Evolutionary conservation across 2,329 filamentous ascomycete species (phyloP), one percentile per base, ranked within the genome.

Genomic region (Clarireedia sp.): DNA sequence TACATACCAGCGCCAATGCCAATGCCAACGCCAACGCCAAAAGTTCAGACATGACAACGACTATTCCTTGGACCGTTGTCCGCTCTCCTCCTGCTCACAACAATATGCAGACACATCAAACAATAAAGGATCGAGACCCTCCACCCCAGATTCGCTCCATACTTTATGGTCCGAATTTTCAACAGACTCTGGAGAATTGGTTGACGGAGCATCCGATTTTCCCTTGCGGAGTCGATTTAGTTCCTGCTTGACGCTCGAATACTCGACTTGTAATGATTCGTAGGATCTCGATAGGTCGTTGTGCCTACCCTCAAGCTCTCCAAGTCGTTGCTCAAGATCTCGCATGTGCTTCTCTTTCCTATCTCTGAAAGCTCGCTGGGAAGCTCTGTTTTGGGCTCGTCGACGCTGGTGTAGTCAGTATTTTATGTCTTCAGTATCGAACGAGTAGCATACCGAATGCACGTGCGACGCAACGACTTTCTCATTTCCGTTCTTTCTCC

Each of bases 331-430:
- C 66, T 85, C 82, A 19, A 86, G 76, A 61, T 85, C 82, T 58
- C 78, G 78, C 63, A 84, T 83, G 59, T 83, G 78, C 66, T 84
- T 81, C 64, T 86, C 80, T 63, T 83, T 84, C 52, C 81, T 75
- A 66, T 84, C 80, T 48, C 80, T 74, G 64, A 83, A 83, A 0
- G 80, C 80, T 56, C 80, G 72, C 66, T 83, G 80, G 2, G 80
- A 82, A 40, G 80, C 80, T 53, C 80, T 75, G 61, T 83, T 83
- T 62, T 83, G 80, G 46, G 79, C 80, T 64, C 80, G 73, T 57
- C 80, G 76, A 47, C 79, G 75, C 78, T 82, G 47, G 41, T 33
- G 26, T 38, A 44, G 17, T 54, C 12, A 54, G 59, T 56, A 33
- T 58, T 21, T 23, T 23, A 5, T 50, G 12, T 21, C 17, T 46